Evolutionary conservation across 2,329 filamentous ascomycete genomes (phyloP).

Genomic region (Arachnopeziza araneosa): DNA sequence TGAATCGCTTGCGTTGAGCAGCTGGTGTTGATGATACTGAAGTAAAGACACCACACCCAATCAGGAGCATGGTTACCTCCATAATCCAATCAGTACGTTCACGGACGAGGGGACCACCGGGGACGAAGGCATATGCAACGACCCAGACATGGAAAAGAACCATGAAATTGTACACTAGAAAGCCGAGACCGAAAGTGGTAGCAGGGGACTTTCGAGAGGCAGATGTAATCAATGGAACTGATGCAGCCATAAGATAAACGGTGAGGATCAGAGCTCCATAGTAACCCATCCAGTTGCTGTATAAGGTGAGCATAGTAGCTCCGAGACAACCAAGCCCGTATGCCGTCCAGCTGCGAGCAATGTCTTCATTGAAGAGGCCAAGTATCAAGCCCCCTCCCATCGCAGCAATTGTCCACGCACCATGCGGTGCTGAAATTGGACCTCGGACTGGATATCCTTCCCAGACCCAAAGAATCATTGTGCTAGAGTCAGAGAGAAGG

Average conservation of each 20-base stretch:
- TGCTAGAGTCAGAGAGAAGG: slow-evolving; percentile 91
- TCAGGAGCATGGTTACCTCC: slow-evolving; percentile 74
- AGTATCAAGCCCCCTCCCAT: slow-evolving; percentile 79
- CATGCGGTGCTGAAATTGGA: slow-evolving; percentile 83
- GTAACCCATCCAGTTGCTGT: slow-evolving; percentile 82
- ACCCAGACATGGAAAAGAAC: slow-evolving; percentile 99
- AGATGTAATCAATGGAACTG: slow-evolving; percentile 68
- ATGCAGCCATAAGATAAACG: slow-evolving; percentile 74
- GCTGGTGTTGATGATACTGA: slow-evolving; percentile 42
- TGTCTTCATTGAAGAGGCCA: slow-evolving; percentile 65
- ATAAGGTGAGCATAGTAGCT: slow-evolving; percentile 70
- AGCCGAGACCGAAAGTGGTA: slow-evolving; percentile 79
- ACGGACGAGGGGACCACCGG: slow-evolving; percentile 83
- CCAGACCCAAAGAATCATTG: slow-evolving; percentile 99
- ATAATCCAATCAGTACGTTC: slow-evolving; percentile 97
- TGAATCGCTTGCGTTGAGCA: slow-evolving; percentile 29
- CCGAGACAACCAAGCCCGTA: slow-evolving; percentile 75
- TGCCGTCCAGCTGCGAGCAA: slow-evolving; percentile 72
- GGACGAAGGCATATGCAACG: slow-evolving; percentile 96
- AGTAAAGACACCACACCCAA: slow-evolving; percentile 81
- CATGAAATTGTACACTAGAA: slow-evolving; percentile 87
- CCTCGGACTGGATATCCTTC: slow-evolving; percentile 89
- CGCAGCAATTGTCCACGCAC: slow-evolving; percentile 74
- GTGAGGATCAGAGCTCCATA: slow-evolving; percentile 73
- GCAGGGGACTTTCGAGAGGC: slow-evolving; percentile 74